A percentile compares a stretch with the other conserved stretches of the same genome.
phyloP scores from a whole-genome alignment of 139 green algal species.

The Coccomyxa sp. region DNA sequence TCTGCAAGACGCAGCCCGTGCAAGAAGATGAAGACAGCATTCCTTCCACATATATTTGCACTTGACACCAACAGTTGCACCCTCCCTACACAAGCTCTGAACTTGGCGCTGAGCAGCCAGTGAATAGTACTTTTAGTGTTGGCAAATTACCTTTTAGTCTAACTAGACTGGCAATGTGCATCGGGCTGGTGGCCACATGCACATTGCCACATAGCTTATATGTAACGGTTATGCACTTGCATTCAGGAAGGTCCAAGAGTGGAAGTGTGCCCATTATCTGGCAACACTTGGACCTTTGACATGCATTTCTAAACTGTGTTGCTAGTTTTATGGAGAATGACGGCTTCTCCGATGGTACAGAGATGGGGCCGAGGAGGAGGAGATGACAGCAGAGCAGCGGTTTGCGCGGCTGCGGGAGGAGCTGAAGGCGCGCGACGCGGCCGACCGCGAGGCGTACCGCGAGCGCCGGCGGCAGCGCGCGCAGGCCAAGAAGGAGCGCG shows the following conservation, averaged over 20 bases:
- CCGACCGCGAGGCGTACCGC: conserved; percentile 28
- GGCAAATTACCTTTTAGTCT: no score
- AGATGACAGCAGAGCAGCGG: conserved; percentile 51
- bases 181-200: not conserved
- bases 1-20: no score
- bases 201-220: not conserved
- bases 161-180: no score
- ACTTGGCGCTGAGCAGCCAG: no score
- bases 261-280: not conserved
- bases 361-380: conserved; percentile 7
- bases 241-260: not conserved
- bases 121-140: not conserved
- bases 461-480: conserved; percentile 34
- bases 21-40: not conserved
- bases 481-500: conserved; percentile 38
- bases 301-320: not conserved
- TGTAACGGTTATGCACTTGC: not conserved
- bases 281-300: not conserved
- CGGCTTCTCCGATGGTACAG: not conserved
- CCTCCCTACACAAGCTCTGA: not conserved
- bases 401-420: conserved; percentile 41
- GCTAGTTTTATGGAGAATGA: not conserved
- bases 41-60: not conserved
- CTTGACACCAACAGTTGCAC: not conserved
- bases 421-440: conserved; percentile 42